Evolutionary conservation across 2,329 filamentous ascomycete species (phyloP).

Genomic region (Arthrobotrys sphaeroides): DNA sequence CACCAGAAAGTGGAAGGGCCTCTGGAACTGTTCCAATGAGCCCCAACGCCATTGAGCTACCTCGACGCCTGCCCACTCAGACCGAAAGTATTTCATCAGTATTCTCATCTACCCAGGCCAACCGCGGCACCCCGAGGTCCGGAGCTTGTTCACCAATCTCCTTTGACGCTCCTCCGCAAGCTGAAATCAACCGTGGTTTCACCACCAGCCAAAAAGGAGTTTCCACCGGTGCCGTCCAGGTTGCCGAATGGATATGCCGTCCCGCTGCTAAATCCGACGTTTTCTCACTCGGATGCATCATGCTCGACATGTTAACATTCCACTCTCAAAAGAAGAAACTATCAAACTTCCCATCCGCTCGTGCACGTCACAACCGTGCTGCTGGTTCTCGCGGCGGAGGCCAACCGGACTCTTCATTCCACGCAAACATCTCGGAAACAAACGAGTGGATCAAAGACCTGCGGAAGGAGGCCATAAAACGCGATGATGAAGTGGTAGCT

Average conservation of each 20-base stretch:
- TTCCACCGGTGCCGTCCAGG: slow-evolving; percentile 44
- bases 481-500: slow-evolving; percentile 58
- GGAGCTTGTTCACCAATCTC: slow-evolving; percentile 3
- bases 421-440: slow-evolving; percentile 74
- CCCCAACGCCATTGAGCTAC: slow-evolving; percentile 29
- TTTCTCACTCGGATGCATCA: slow-evolving; percentile 77
- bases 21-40: slow-evolving; percentile 21
- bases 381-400: slow-evolving; percentile 66
- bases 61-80: slow-evolving; percentile 30
- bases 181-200: slow-evolving; percentile 57
- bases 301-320: slow-evolving; percentile 75
- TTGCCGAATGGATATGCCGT: slow-evolving; percentile 52
- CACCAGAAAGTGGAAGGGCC: slow-evolving; percentile 23
- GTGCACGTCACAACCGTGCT: slow-evolving; percentile 69
- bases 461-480: slow-evolving; percentile 68
- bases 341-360: slow-evolving; percentile 73
- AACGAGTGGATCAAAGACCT: slow-evolving; percentile 73
- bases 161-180: slow-evolving; percentile 55
- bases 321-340: slow-evolving; percentile 72
- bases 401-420: slow-evolving; percentile 75
- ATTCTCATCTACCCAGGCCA: neutral
- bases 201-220: slow-evolving; percentile 52
- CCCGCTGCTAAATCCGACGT: slow-evolving; percentile 67
- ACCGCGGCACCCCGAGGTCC: neutral
- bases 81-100: neutral